Base-by-base conservation (phyloP, 148 eudicot species). In the Chenopodium album region DNA sequence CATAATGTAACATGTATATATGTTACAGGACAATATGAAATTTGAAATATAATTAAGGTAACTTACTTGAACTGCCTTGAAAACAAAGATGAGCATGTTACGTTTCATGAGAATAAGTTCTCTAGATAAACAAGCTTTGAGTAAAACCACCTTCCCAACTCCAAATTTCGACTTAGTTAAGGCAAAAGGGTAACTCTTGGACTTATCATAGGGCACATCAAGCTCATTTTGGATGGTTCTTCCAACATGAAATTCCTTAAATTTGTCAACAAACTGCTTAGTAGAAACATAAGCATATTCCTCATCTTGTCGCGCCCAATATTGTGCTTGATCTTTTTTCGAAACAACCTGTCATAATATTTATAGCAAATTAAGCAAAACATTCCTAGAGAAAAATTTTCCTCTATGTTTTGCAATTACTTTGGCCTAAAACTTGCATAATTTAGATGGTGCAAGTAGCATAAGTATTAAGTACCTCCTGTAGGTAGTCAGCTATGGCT, bases 71-170 rank as follows among this genome's bases (percentile, higher is more conserved):
- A 72, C 32, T 16, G 69, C 11, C 86, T 92, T 92, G 85, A 92
- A 90, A 46, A 82, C 69, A 80, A 85, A 92, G n/a, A 92, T 59
- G 17, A 89, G 80, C 0, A 89, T 78, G 83, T 90, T 92, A 22
- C 91, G 81, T 76, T 90, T 90, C 90, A 92, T 88, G 52, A 92
- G 71, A 41, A 92, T 70, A 85, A 89, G 81, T 68, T 92, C 95
- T 76, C 92, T 92, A 4, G 88, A 60, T 19, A 90, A 78, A 73
- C 91, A 92, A 11, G 92, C 93, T 85, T 81, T 88, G 67, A 92
- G 88, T 74, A 89, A 86, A 14, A 87, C 89, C 73, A 23, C 85
- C 73, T 85, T 90, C 26, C 85, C 85, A 9, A 89, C 84, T 59
- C 95, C 95, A 78, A 84, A 92, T 72, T 86, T 92, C 44, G 79